A percentile compares a stretch with the other conserved stretches of the same genome.
Evolutionary conservation across 352 stramenopile genomes (phyloP).

Genomic region (Pythium guiyangense): DNA sequence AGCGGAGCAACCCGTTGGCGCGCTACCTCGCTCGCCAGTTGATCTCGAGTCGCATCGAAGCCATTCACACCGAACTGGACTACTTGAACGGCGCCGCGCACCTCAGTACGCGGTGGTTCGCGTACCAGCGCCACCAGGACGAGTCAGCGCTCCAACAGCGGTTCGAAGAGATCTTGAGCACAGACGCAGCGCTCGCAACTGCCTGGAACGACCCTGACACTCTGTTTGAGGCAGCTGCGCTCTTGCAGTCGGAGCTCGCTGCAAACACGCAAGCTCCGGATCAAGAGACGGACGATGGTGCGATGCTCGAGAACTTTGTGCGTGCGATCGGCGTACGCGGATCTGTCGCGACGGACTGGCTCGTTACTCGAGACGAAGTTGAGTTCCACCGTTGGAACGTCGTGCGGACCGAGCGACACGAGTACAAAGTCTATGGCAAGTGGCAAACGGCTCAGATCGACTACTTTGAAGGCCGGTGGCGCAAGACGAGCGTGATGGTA

Average conservation of each 20-base stretch:
- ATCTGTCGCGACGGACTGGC: conserved; percentile 4
- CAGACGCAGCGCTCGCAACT: background rate
- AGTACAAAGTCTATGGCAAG: background rate
- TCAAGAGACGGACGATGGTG: background rate
- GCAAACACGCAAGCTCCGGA: background rate
- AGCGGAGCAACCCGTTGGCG: no score
- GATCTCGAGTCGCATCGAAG: no score
- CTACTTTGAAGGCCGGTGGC: conserved; percentile 5
- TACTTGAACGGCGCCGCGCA: no score
- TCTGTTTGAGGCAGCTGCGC: background rate
- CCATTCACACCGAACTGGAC: no score
- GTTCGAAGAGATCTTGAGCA: background rate
- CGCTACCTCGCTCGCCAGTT: no score
- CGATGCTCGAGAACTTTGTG: background rate
- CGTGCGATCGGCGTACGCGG: background rate
- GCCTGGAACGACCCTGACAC: background rate
- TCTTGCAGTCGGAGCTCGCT: no score
- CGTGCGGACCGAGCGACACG: background rate
- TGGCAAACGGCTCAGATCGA: background rate
- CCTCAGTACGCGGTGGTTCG: no score
- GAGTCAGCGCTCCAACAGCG: background rate
- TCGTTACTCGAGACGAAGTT: background rate
- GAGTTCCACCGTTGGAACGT: conserved; percentile 6
- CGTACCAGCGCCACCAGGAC: no score
- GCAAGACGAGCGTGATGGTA: conserved; percentile 3